Evolutionary conservation across 805 yeast genomes (phyloP), one percentile per base, ranked within the genome.

Genomic region (Ogataea ganodermae): DNA sequence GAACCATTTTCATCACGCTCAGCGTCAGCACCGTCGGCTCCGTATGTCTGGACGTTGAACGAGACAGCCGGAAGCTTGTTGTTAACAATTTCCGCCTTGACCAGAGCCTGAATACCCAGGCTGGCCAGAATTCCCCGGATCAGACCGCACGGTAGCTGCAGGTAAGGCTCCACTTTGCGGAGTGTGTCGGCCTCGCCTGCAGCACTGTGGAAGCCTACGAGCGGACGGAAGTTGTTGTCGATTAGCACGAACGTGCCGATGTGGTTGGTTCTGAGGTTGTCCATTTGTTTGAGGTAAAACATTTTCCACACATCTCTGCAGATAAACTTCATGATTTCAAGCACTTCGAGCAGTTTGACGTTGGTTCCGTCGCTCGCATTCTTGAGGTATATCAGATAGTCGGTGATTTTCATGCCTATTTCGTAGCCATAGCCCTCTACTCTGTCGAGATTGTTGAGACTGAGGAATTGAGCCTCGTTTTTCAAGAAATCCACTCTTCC

Each of bases 251-350:
- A 88, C 0, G 91, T 86, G 6, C 94, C 85, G 31, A 95, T 70
- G 64, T 94, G 97, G 62, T 94, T 94, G 1, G 99, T 94, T 51
- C 96, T 79, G 49, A 94, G 73, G 56, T 89, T 90, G 63, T 91
- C 97, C 73, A 94, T 88, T 63, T 87, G 97, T 66, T 90, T 92
- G 31, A 83, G 80, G 67, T 81, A 89, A 23, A 92, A 62, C 44
- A 77, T 69, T 57, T 79, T 82, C 98, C 98, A 94, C 23, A 91
- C 85, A 56, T 91, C 97, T 38, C 96, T 78, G 63, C 98, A 91
- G 4, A 94, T 79, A 63, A 89, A 90, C 67, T 92, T 92, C 89
- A 94, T 88, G 32, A 92, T 78, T 54, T 88, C 91, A 31, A 92
- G 67, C 10, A 86, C 74, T 51, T 87, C 91, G 17, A 71, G 73